phyloP scores from a whole-genome alignment of 306 rosid genomes.

The Bauhinia variegata region DNA sequence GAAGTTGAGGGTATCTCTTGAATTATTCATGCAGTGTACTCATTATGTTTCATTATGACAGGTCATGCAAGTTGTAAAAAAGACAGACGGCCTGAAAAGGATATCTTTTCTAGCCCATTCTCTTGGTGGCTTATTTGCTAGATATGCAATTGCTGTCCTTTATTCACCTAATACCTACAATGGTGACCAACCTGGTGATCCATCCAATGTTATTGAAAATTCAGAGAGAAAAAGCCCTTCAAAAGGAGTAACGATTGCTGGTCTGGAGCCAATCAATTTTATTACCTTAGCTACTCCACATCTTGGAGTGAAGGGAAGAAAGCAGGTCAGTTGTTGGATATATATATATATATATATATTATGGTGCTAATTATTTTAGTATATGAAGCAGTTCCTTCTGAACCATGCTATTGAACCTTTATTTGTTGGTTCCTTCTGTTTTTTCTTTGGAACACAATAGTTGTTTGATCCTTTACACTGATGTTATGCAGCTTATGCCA shows the following conservation, averaged over 20 bases:
- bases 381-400: slow-evolving; percentile 15
- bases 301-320: slow-evolving; percentile 92
- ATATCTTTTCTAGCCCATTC: slow-evolving; percentile 96
- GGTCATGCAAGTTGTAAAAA: slow-evolving; percentile 81
- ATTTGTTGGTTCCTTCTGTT: slow-evolving; percentile 1
- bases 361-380: slow-evolving; percentile 19
- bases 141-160: slow-evolving; percentile 83
- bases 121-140: slow-evolving; percentile 92
- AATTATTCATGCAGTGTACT: slow-evolving; percentile 37
- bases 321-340: slow-evolving; percentile 66
- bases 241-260: slow-evolving; percentile 71
- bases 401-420: neutral
- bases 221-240: slow-evolving; percentile 41
- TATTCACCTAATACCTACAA: slow-evolving; percentile 48
- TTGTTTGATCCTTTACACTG: slow-evolving; percentile 2
- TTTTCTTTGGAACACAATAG: neutral
- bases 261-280: slow-evolving; percentile 89
- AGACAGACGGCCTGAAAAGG: slow-evolving; percentile 69
- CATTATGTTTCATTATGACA: slow-evolving; percentile 44
- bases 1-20: slow-evolving; percentile 29
- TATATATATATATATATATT: slow-evolving; percentile 30
- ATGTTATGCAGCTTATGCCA: neutral
- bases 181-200: slow-evolving; percentile 46
- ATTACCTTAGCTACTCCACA: slow-evolving; percentile 96
- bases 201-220: slow-evolving; percentile 34